Evolutionary conservation across 2,329 filamentous ascomycete genomes (phyloP).

Genomic region (Fonsecaea pugnacius): DNA sequence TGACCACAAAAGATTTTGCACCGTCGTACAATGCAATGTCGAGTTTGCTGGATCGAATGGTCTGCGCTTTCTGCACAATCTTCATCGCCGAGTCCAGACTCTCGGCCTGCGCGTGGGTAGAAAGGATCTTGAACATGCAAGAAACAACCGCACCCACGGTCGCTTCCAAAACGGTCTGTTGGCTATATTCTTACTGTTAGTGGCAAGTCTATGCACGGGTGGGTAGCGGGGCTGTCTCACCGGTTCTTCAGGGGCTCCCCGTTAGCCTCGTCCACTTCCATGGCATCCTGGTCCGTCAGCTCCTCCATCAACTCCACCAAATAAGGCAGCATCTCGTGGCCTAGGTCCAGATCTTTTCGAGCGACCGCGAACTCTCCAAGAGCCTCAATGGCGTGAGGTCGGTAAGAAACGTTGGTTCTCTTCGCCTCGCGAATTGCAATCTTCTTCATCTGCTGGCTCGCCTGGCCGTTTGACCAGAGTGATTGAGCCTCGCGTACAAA

Average conservation of each 20-base stretch:
- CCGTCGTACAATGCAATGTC: constrained; percentile 32
- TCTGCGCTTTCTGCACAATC: constrained; percentile 28
- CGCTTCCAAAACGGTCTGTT: constrained; percentile 21
- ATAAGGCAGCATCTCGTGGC: constrained; percentile 62
- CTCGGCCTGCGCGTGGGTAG: constrained; percentile 21
- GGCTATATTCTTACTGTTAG: constrained; percentile 26
- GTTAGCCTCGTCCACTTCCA: constrained; percentile 67
- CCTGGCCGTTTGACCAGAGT: constrained; percentile 61
- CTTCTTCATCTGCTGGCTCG: constrained; percentile 72
- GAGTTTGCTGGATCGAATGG: constrained; percentile 20
- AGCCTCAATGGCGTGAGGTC: constrained; percentile 72
- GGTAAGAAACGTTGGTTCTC: constrained; percentile 84
- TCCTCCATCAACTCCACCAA: constrained; percentile 64
- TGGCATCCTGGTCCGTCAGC: constrained; percentile 57
- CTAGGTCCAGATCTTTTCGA: constrained; percentile 71
- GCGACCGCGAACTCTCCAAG: constrained; percentile 74
- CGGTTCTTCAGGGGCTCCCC: constrained; percentile 24
- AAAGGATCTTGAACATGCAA: constrained; percentile 35
- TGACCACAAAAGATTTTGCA: constrained; percentile 30
- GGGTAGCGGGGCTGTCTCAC: constrained; percentile 24
- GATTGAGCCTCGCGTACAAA: constrained; percentile 70
- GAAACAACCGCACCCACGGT: constrained; percentile 31
- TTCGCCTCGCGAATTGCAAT: constrained; percentile 85
- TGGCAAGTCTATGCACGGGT: constrained; percentile 12
- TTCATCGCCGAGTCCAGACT: constrained; percentile 30